Evolutionary conservation across 1,139 yeast species (phyloP), one percentile per base, ranked within the genome.

Genomic region (Scheffersomyces segobiensis): DNA sequence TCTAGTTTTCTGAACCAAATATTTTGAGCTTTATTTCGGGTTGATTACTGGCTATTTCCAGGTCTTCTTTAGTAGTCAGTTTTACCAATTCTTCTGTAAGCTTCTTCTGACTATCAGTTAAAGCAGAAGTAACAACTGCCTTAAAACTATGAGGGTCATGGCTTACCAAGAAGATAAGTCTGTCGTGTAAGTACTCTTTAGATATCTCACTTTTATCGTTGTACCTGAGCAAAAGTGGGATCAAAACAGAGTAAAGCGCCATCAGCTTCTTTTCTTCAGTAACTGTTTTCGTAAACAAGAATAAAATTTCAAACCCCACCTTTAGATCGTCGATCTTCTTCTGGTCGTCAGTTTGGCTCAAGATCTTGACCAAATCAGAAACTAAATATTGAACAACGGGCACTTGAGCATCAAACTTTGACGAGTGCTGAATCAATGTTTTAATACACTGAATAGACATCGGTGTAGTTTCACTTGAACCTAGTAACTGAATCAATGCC

Each of bases 361-460:
- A 62, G 7, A 64, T 55, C 19, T 65, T 67, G 19, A 77, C 64
- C n/a, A 78, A 61, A 12, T 61, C 62, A 18, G 64, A 57, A 10
- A 87, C 66, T 57, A 86, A 71, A 48, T 66, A 60, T 52, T 71
- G 71, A 55, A 81, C 60, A 5, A 77, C 70, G 19, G 62, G 70
- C 58, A 63, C 70, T 65, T 61, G 75, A 63, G 53, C 71, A 51
- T 52, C 63, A 6, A 59, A 59, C 47, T 66, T 71, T 18, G 70
- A 67, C 1, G 80, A 72, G 19, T 82, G 71, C 22, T 77, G 79
- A 50, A 89, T 78, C 62, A 89, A 77, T 0, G 87, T 78, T 59
- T 82, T 85, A 50, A 88, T 75, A 54, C 92, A 84, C 62, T 85
- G 89, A 5, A 87, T 74, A 0, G 87, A 82, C 54, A 86, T 77